phyloP scores from a whole-genome alignment of 1,284 basidiomycete genomes.

The Sparassis latifolia region DNA sequence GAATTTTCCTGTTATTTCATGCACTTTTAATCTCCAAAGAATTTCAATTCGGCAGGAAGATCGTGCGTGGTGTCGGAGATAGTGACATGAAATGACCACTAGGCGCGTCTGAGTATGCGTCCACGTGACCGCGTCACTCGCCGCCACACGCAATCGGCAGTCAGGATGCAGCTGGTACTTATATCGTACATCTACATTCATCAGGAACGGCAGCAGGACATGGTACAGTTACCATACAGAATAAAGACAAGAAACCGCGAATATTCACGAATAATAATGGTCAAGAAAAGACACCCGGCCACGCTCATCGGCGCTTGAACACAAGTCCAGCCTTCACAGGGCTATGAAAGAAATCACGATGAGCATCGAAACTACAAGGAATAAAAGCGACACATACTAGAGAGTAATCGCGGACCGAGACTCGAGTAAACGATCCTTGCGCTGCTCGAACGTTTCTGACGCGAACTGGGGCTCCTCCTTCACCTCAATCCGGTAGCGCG shows the following conservation, averaged over 20 bases:
- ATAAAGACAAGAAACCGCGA: neutral
- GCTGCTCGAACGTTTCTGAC: conserved; percentile 24
- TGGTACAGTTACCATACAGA: neutral
- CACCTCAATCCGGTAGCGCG: conserved; percentile 18
- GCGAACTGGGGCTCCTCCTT: conserved; percentile 25
- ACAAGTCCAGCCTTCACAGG: conserved; percentile 12
- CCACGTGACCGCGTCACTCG: too few species aligned
- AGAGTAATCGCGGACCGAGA: conserved; percentile 10
- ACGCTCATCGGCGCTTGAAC: conserved; percentile 8
- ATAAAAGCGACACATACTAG: conserved; percentile 6
- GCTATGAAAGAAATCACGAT: neutral
- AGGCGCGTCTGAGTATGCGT: too few species aligned
- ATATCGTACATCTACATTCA: too few species aligned
- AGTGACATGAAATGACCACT: too few species aligned
- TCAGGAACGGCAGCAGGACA: too few species aligned
- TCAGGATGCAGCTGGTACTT: too few species aligned
- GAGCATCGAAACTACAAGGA: neutral
- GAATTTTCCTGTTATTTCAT: too few species aligned
- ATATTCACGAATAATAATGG: neutral
- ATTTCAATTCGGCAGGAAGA: too few species aligned
- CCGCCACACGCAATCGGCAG: too few species aligned
- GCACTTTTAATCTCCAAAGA: too few species aligned
- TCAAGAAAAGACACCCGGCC: neutral
- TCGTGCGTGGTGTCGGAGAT: too few species aligned
- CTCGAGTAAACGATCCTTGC: conserved; percentile 20